Evolutionary conservation across 75 land plant species (phyloP).

Genomic region (Isoetes taiwanensis): DNA sequence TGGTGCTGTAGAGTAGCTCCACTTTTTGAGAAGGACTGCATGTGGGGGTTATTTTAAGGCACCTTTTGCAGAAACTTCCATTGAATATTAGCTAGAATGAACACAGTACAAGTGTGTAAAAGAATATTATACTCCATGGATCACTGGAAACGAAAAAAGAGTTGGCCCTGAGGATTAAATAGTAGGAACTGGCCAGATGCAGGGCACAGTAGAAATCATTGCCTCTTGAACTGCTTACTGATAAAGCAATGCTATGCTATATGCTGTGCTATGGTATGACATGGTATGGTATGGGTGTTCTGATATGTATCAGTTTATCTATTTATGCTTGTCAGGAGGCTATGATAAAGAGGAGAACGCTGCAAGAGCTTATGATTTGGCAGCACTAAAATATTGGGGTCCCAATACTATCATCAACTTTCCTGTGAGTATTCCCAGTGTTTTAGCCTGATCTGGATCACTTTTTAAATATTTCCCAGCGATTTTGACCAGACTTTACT

Average conservation of each 20-base stretch:
- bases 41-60: too few relatives aligned
- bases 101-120: too few relatives aligned
- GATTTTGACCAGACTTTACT: background rate
- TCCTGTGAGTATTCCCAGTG: conserved; percentile 18
- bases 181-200: too few relatives aligned
- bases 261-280: background rate
- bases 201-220: background rate
- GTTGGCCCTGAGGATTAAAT: too few relatives aligned
- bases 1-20: too few relatives aligned
- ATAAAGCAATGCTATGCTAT: background rate
- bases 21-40: too few relatives aligned
- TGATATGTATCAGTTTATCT: background rate
- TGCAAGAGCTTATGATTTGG: conserved; percentile 44
- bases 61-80: too few relatives aligned
- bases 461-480: background rate
- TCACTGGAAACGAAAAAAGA: too few relatives aligned
- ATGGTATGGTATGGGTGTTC: background rate
- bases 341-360: conserved; percentile 43
- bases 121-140: too few relatives aligned
- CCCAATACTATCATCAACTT: conserved; percentile 30
- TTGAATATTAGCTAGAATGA: too few relatives aligned
- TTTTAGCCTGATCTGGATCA: background rate
- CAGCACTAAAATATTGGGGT: conserved; percentile 59
- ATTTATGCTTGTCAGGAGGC: conserved; percentile 26
- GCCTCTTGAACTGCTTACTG: background rate